Conservation (phyloP, 2,329 filamentous ascomycete genomes). For the Pseudogymnoascus sp. region DNA sequence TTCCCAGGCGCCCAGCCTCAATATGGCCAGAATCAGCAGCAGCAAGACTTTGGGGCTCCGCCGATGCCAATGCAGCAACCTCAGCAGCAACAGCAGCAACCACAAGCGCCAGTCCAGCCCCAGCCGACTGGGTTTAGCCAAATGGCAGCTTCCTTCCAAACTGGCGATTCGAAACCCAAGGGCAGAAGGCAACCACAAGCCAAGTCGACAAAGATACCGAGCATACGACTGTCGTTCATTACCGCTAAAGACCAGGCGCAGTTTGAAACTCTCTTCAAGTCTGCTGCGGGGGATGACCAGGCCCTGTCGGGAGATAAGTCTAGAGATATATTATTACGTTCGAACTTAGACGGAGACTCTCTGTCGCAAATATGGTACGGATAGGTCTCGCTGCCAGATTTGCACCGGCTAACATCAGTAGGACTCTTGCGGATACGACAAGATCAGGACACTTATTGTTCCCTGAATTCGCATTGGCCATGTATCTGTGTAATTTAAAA, state of each 20-base stretch:
- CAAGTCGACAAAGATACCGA: constrained; percentile 73
- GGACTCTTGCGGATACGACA: constrained; percentile 89
- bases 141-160: constrained; percentile 59
- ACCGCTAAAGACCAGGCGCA: constrained; percentile 90
- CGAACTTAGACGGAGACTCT: constrained; percentile 76
- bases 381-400: constrained; percentile 11
- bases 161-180: constrained; percentile 35
- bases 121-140: constrained; percentile 57
- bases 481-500: constrained; percentile 96
- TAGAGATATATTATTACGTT: constrained; percentile 77
- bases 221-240: constrained; percentile 90
- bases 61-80: constrained; percentile 30
- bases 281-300: constrained; percentile 74
- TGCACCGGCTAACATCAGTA: constrained; percentile 29
- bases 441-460: constrained; percentile 94
- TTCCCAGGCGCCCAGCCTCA: constrained; percentile 38
- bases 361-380: constrained; percentile 85
- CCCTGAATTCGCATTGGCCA: constrained; percentile 91
- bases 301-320: constrained; percentile 90
- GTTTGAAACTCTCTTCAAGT: constrained; percentile 96
- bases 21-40: constrained; percentile 38
- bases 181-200: constrained; percentile 42
- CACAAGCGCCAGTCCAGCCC: constrained; percentile 51
- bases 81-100: constrained; percentile 48
- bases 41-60: constrained; percentile 30